Percentiles rank a stretch among this genome's conserved stretches.
Conservation (phyloP, 2,329 filamentous ascomycete species). For the Fusarium sterilihyphosum region DNA sequence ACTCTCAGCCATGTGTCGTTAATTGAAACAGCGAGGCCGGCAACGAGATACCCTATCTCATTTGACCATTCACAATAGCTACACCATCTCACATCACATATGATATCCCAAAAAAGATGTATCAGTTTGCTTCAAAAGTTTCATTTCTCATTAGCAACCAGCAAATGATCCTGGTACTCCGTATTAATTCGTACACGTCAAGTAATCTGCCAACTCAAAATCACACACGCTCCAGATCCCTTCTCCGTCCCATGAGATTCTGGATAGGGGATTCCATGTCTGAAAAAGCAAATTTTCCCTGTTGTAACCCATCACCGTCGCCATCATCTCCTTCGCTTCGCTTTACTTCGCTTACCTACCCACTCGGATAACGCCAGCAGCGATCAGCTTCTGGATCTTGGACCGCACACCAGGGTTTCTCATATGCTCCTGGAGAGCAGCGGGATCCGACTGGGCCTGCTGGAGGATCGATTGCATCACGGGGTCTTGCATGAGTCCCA, state of each 20-base stretch:
- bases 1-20: background rate
- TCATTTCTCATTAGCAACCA: constrained; percentile 47
- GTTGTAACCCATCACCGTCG: constrained; percentile 13
- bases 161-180: constrained; percentile 34
- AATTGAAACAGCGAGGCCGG: constrained; percentile 7
- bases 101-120: background rate
- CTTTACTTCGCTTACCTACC: constrained; percentile 55
- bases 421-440: constrained; percentile 96
- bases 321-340: constrained; percentile 14
- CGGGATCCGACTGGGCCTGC: constrained; percentile 93
- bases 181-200: constrained; percentile 44
- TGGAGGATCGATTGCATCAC: constrained; percentile 98
- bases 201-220: constrained; percentile 35
- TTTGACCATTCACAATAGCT: background rate
- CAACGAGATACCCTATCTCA: background rate
- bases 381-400: constrained; percentile 95
- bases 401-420: constrained; percentile 84
- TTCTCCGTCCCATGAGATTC: constrained; percentile 12
- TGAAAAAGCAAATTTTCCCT: constrained; percentile 26
- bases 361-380: constrained; percentile 89
- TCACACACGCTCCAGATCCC: constrained; percentile 34
- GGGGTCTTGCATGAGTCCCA: constrained; percentile 91
- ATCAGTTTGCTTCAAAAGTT: constrained; percentile 34
- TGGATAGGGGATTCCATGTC: constrained; percentile 23
- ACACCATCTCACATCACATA: constrained; percentile 4